Conservation (phyloP, 805 yeast genomes). For the Yamadazyma sp. region DNA sequence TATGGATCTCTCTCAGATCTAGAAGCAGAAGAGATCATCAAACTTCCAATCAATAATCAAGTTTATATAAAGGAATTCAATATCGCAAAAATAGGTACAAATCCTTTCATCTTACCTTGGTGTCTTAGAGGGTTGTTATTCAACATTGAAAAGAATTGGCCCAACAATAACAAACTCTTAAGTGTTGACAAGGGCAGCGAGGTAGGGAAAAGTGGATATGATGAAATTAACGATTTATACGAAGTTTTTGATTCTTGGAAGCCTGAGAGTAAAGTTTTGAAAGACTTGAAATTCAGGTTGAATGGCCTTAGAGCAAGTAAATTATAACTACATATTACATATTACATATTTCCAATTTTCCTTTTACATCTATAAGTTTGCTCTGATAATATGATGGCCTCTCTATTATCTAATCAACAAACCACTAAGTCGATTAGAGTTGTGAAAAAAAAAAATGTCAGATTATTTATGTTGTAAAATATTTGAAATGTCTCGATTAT, state of each 20-base stretch:
- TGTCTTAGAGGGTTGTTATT: conserved; percentile 79
- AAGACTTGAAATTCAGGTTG: conserved; percentile 78
- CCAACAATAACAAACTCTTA: conserved; percentile 39
- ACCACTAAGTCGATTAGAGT: too few species aligned
- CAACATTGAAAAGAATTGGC: conserved; percentile 51
- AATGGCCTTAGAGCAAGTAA: conserved; percentile 50
- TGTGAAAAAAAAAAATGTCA: too few species aligned
- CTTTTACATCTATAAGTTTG: too few species aligned
- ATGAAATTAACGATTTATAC: conserved; percentile 59
- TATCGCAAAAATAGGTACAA: conserved; percentile 63
- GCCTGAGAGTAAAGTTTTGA: conserved; percentile 77
- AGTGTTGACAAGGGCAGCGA: conserved; percentile 30
- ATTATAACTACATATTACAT: conserved; percentile 15
- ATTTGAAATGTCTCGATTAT: too few species aligned
- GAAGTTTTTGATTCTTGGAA: conserved; percentile 80
- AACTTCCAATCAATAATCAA: conserved; percentile 31
- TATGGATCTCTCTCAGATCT: conserved; percentile 13
- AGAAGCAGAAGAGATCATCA: conserved; percentile 12
- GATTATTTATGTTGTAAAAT: too few species aligned
- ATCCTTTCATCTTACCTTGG: conserved; percentile 92
- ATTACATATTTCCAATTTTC: too few species aligned
- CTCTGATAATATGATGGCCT: too few species aligned
- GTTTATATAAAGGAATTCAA: conserved; percentile 48
- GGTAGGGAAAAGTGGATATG: conserved; percentile 33
- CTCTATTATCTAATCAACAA: too few species aligned